Evolutionary conservation across 371 early-diverging fungal genomes (phyloP), one percentile per base, ranked within the genome.

Genomic region (Blakeslea trispora): DNA sequence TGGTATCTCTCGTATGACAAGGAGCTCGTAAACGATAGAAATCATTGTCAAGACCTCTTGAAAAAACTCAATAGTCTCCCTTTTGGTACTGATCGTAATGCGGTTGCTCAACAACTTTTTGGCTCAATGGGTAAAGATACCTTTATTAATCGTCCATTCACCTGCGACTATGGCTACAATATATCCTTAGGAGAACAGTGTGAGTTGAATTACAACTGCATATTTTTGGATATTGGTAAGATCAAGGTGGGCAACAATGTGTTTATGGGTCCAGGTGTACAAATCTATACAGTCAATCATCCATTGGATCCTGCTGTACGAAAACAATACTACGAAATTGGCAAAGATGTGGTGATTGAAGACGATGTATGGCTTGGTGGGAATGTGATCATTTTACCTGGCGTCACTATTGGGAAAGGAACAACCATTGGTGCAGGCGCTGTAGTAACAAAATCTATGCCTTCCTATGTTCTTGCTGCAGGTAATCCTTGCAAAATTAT

Each of bases 401-500:
- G 94, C 28, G 87, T 94, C 10, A 92, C 88, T 0, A 88, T 95
- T 53, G 95, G 95, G 0, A 72, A 88, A 35, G 84, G 89, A n/a
- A 49, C 56, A 10, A 79, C 79, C 1, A 57, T 84, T 51, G 84
- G 79, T 18, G 84, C 84, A 11, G 84, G 84, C n/a, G 61, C 79
- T 23, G 76, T 84, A 17, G 84, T 95, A 17, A 93, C 92, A 34
- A 92, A 91, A 65, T 84, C 91, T 55, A 88, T 95, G 0, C 87
- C 86, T 5, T 66, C 81, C 2, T 75, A 87, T 39, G 79, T 81
- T 0, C 77, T 94, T 8, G 92, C 92, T 19, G 91, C 75, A 0
- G 96, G 96, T 0, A 92, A 89, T 65, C 96, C 96, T 14, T 93
- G 93, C 3, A 77, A 81, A 42, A 72, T 92, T 34, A 71, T 92